A percentile compares a stretch with the other conserved stretches of the same genome.
These are phyloP conservation scores for Rhodotorula diobovata DNA, from an alignment of 768 basidiomycete species.

Conservation along the genomic window DNA sequence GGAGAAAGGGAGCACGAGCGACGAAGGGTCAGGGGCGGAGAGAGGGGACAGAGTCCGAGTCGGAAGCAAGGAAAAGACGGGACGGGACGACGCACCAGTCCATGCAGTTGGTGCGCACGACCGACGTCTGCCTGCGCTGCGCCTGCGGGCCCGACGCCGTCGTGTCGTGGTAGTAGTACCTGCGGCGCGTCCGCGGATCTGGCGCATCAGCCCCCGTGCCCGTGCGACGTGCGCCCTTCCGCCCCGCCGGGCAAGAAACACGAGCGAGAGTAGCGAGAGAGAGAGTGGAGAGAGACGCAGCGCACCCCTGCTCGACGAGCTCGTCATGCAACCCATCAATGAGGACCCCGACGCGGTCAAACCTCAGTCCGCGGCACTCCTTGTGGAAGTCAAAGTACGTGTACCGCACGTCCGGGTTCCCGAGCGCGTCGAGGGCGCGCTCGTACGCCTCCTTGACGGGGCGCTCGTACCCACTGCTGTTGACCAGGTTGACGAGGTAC, in stretches of 20 bases:
- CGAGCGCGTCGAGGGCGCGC: slow-evolving; percentile 62
- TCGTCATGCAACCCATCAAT: slow-evolving; percentile 71
- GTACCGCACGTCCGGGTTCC: slow-evolving; percentile 68
- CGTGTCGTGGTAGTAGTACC: slow-evolving; percentile 70
- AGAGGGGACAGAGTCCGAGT: too few relatives aligned
- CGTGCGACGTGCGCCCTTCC: too few relatives aligned
- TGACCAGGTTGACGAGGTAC: slow-evolving; percentile 81
- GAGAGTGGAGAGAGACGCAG: not conserved
- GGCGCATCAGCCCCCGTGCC: not conserved
- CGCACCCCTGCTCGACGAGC: slow-evolving; percentile 64
- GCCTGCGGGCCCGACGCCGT: slow-evolving; percentile 50
- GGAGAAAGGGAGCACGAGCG: not conserved
- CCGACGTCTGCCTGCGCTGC: slow-evolving; percentile 63
- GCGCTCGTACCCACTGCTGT: slow-evolving; percentile 85
- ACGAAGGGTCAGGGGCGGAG: not conserved
- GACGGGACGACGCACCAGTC: slow-evolving; percentile 57
- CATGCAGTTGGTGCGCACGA: slow-evolving; percentile 94
- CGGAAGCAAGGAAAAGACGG: too few relatives aligned
- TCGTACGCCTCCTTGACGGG: slow-evolving; percentile 96
- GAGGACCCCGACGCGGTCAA: slow-evolving; percentile 81
- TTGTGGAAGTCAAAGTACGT: slow-evolving; percentile 96
- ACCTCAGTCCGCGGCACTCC: slow-evolving; percentile 90
- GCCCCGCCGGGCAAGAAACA: too few relatives aligned
- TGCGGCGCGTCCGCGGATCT: too few relatives aligned
- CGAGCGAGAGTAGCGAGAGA: not conserved